phyloP scores from a whole-genome alignment of 352 stramenopile species.

The Phytophthora colocasiae region DNA sequence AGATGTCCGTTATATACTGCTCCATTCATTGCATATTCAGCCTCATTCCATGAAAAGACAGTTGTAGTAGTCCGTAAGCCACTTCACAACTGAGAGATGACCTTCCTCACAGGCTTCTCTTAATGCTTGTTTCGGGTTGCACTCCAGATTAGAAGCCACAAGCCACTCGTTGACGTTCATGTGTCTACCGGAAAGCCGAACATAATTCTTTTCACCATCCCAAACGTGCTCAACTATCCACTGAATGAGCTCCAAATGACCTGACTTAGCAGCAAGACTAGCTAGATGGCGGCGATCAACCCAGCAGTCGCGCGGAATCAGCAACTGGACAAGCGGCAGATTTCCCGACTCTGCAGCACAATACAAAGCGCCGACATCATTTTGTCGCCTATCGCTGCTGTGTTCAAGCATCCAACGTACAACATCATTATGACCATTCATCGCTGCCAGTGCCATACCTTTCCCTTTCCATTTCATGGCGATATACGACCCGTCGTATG shows the following conservation, averaged over 20 bases:
- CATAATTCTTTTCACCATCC: neutral
- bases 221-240: constrained; percentile 4
- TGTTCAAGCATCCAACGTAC: constrained; percentile 8
- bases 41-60: neutral
- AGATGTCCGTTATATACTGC: neutral
- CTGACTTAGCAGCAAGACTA: too few relatives aligned
- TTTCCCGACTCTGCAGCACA: neutral
- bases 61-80: constrained; percentile 1
- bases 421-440: constrained; percentile 4
- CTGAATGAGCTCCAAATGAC: too few relatives aligned
- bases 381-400: too few relatives aligned
- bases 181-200: constrained; percentile 1
- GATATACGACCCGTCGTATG: too few relatives aligned
- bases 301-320: neutral
- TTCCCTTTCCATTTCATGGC: neutral
- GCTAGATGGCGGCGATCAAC: too few relatives aligned
- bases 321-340: neutral
- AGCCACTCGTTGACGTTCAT: constrained; percentile 12
- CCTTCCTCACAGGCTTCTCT: neutral
- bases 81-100: constrained; percentile 9
- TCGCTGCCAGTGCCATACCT: neutral
- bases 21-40: neutral
- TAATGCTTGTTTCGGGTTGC: neutral
- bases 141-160: neutral
- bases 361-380: neutral